phyloP scores from a whole-genome alignment of 2,329 filamentous ascomycete species.

The Microcyclosporella mali region DNA sequence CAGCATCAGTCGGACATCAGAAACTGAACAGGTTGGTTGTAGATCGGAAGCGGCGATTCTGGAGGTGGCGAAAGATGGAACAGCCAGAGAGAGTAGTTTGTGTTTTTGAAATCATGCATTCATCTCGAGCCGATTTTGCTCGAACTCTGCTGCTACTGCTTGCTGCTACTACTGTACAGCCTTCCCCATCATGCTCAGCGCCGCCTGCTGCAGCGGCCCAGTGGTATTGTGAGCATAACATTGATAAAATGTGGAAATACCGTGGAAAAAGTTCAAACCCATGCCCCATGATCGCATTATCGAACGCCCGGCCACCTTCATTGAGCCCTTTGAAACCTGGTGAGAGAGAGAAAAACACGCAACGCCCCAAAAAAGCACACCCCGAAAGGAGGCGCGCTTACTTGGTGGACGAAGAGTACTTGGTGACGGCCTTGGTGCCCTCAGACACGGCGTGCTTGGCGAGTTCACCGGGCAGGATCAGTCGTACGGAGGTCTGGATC shows the following conservation, averaged over 20 bases:
- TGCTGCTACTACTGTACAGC: slow-evolving; percentile 33
- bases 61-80: slow-evolving; percentile 1
- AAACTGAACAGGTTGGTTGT: too few relatives aligned
- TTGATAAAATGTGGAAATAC: slow-evolving; percentile 20
- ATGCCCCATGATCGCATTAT: slow-evolving; percentile 48
- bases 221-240: slow-evolving; percentile 27
- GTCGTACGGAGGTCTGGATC: slow-evolving; percentile 97
- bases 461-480: slow-evolving; percentile 96
- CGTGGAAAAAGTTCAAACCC: slow-evolving; percentile 30
- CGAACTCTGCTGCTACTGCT: slow-evolving; percentile 24
- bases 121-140: slow-evolving; percentile 24
- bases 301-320: slow-evolving; percentile 44
- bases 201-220: slow-evolving; percentile 17
- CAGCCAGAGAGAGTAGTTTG: slow-evolving; percentile 5
- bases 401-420: slow-evolving; percentile 99
- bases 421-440: slow-evolving; percentile 99
- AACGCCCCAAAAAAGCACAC: slow-evolving; percentile 41
- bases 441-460: slow-evolving; percentile 99
- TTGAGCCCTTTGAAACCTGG: slow-evolving; percentile 9
- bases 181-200: slow-evolving; percentile 20
- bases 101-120: slow-evolving; percentile 32
- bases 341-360: slow-evolving; percentile 10
- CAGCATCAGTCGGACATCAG: too few relatives aligned
- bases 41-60: not conserved
- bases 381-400: slow-evolving; percentile 52